Evolutionary conservation across 805 yeast species (phyloP), one percentile per base, ranked within the genome.

Genomic region (Metschnikowia corniflorae): DNA sequence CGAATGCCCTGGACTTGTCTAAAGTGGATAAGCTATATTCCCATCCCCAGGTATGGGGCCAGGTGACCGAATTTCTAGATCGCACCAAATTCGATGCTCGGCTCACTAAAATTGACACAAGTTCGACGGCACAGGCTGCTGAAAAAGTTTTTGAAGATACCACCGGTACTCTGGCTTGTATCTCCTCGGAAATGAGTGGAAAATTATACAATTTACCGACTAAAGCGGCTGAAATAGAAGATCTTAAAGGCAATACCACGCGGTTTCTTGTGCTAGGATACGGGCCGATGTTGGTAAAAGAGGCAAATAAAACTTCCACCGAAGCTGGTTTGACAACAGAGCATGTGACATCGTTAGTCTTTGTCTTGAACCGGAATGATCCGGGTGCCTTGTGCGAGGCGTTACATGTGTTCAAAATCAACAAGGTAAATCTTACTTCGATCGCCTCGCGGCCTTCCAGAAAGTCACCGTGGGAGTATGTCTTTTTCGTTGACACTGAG

Each of bases 41-140:
- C 3, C 98, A 91, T 60, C 97, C 98, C 2, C 98, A 91, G 58
- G 98, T 89, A 0, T 91, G 98, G 98, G 94, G 96, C 7, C 98
- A 91, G 57, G 81, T 86, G 33, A 65, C 72, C 3, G 57, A 64
- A 16, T 93, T 85, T 64, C 55, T 84, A 27, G 24, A n/a, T 33
- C 44, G 21, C 33, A 47, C 31, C 54, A 65, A 14, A 43, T 65
- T 54, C 40, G 53, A 26, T 37, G 55, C 57, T 16, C 65, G 47
- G n/a, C 49, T 74, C 22, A 71, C 70, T 34, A 70, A 61, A 42
- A 67, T 83, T 13, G 96, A 88, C 58, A 70, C 81, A 2, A 68
- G 73, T 2, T 86, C 96, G 0, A 91, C 97, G 0, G 82, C 96
- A 0, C 76, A 75, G 47, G 97, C 96, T 1, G 96, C 93, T 0